A percentile compares a stretch with the other conserved stretches of the same genome.
Conservation (phyloP, 495 filamentous ascomycete genomes). For the Penicillium argentinense region DNA sequence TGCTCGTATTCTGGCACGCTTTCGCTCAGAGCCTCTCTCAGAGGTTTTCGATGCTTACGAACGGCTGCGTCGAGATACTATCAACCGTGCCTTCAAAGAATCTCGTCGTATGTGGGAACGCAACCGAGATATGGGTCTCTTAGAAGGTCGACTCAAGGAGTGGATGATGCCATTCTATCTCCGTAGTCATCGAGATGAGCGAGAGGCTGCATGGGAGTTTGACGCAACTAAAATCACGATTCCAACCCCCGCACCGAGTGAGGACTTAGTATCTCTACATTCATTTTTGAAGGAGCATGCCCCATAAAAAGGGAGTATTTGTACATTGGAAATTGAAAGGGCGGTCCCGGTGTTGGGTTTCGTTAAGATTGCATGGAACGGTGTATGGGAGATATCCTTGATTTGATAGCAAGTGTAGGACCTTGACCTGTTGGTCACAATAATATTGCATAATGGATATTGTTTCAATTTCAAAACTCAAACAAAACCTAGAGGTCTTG, state of each 20-base stretch:
- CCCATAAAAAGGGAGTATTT: constrained; percentile 1
- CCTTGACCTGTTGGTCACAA: too few relatives aligned
- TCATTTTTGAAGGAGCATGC: constrained; percentile 23
- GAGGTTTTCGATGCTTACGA: constrained; percentile 55
- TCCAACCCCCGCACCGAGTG: constrained; percentile 22
- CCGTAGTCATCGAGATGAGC: constrained; percentile 25
- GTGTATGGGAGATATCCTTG: too few relatives aligned
- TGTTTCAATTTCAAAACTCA: too few relatives aligned
- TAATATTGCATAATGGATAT: too few relatives aligned
- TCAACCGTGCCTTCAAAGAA: constrained; percentile 53
- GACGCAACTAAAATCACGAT: constrained; percentile 35
- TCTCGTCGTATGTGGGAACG: constrained; percentile 45
- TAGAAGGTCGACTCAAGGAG: constrained; percentile 41
- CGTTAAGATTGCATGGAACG: constrained; percentile 14
- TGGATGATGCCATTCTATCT: constrained; percentile 38
- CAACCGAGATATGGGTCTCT: constrained; percentile 40
- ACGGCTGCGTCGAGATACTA: constrained; percentile 44
- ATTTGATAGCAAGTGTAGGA: too few relatives aligned
- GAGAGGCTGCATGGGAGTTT: constrained; percentile 41
- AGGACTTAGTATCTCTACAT: constrained; percentile 23
- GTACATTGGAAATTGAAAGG: too few relatives aligned
- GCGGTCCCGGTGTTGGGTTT: constrained; percentile 12
- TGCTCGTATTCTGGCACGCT: constrained; percentile 44
- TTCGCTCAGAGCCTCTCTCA: constrained; percentile 36
- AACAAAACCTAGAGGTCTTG: too few relatives aligned